Base-by-base conservation (phyloP, 129 eudicot species). In the Helichrysum umbraculigerum region DNA sequence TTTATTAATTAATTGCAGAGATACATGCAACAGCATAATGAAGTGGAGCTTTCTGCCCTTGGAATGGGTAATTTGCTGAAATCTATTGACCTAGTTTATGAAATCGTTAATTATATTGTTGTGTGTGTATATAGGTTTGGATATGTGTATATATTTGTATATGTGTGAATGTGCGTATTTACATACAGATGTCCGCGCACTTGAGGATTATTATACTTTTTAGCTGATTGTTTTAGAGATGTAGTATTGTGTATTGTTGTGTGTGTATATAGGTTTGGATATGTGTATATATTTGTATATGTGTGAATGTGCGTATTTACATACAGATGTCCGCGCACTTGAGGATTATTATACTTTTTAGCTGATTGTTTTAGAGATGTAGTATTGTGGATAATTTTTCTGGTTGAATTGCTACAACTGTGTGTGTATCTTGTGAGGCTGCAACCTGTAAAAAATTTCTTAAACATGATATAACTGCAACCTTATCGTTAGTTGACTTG, bases 11-110 rank as follows among this genome's bases (percentile, higher is more conserved):
- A 6, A 50, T 76, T 81, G 76, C 86, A 92, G 98, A 88, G 87
- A 82, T 92, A 92, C 74, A 86, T 92, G 96, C 91, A 89, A 75
- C 96, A 89, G 77, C 86, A 92, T 75, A 88, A 86, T 44, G 96
- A 92, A 28, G 98, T 92, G 20, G 98, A 92, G 81, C 98, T 92
- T 61, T 89, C 96, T 74, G 93, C 93, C 63, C 86, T 92, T 8
- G 98, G 98, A 11, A 88, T 92, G 95, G 96, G 96, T 92, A 85
- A 64, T n/a, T 60, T 54, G 33, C 35, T 19, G 42, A 71, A 19
- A 52, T 54, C 16, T 19, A 33, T 62, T 29, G 14, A 6, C 60
- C 60, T 58, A n/a, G 14, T 58, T 35, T 20, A 73, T 32, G 34
- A 2, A 32, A 32, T 73, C 15, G 39, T 20, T 8, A 19, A 73